Evolutionary conservation across 2,329 filamentous ascomycete species (phyloP), one percentile per base, ranked within the genome.

Genomic region (Sordariomycetes sp.): DNA sequence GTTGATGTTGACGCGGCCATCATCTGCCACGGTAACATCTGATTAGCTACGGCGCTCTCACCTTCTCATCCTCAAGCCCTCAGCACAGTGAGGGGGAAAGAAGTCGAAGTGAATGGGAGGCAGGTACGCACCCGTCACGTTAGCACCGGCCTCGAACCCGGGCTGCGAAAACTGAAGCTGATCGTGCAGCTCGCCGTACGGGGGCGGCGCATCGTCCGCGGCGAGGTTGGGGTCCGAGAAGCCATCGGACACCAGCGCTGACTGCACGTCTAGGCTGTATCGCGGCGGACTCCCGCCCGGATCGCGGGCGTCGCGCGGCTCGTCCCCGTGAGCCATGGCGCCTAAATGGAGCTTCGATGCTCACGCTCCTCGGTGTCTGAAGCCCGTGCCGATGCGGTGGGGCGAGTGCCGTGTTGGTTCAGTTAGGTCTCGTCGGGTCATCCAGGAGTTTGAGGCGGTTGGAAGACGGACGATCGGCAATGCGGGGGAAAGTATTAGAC

Each of bases 1-100:
- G 61, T 84, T 85, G 72, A 94, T 90, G 65, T 90, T 84, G 63
- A 94, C 78, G 65, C 89, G 82, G 25, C 89, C 89, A 71, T 91
- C 86, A 60, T 81, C 87, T 83, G 56, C 24, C 24, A 20, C 13
- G n/a, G 20, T 6, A 3, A 22, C n/a, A 50, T 12, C 12, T 12
- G n/a, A 13, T 50, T 50, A 50, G 45, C 45, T 8, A 24, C 45
- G 45, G 13, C 22, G 13, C 12, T n/a, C n/a, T n/a, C n/a, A n/a
- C n/a, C n/a, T n/a, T n/a, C n/a, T 22, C 45, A 10, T 50, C n/a
- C n/a, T 17, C 10, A 20, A 42, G 32, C 4, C 24, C 22, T 42
- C 28, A 36, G 53, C 22, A 24, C 53, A 42, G 22, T n/a, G 13
- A 50, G n/a, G 10, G 6, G 22, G 5, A 50, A 24, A 22, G 45